Evolutionary conservation across 1,284 basidiomycete genomes (phyloP), one percentile per base, ranked within the genome.

Genomic region (Wolfiporia cocos): DNA sequence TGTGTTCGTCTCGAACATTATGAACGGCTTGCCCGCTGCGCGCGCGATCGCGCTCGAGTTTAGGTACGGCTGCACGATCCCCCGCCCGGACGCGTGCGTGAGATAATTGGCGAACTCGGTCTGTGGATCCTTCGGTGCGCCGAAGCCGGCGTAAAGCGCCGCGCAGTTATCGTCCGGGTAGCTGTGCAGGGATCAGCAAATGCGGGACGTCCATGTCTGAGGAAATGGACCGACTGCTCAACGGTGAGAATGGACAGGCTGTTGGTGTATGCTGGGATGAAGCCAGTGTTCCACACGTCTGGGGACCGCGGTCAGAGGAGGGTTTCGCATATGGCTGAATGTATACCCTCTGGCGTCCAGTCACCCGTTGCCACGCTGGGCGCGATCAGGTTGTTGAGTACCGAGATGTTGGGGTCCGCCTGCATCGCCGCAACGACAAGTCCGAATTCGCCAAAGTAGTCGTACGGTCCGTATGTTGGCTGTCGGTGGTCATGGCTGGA

Each of bases 1-100:
- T 0, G 85, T 81, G 63, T 91, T 91, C 9, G 82, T 88, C 63
- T 90, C 86, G 49, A 86, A 77, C 82, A 89, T 84, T 34, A 75
- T 54, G 47, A 76, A 62, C 19, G 70, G 67, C 53, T 75, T 74
- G 9, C 56, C 53, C 7, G 46, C 44, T 30, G 44, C 49, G 45
- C 72, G 68, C 1, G 78, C 78, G 31, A 70, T 63, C 5, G 49
- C 46, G 0, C 70, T 66, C 0, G 72, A 69, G 50, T 70, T 70
- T 23, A 77, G 51, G 57, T 84, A 88, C 4, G 65, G 64, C 0
- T 45, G 41, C 19, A 79, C 68, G 17, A 86, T 62, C 11, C 51
- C 48, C 28, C 65, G 51, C 29, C 67, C 74, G 3, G 72, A 60
- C 1, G 67, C 65, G 57, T 89, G 86, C 34, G 66, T 74, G 30